Evolutionary conservation across 2,329 filamentous ascomycete species (phyloP).

Genomic region (Colletotrichum kahawae): DNA sequence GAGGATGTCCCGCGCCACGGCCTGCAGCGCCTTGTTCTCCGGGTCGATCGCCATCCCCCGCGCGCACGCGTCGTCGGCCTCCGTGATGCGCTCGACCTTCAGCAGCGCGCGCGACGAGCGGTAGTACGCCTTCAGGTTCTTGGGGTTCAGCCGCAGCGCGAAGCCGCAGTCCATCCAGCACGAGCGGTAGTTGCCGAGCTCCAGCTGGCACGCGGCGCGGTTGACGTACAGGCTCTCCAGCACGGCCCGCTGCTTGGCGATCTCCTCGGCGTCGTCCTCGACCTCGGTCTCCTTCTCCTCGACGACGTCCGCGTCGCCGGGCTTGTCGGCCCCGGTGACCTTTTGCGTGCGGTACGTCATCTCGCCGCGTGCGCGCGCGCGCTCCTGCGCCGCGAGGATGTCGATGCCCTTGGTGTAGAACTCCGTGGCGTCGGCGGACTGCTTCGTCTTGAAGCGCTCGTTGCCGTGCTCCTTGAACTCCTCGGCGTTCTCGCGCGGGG

Average conservation of each 20-base stretch:
- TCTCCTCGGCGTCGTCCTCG: slow-evolving; percentile 62
- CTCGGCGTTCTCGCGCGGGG: slow-evolving; percentile 78
- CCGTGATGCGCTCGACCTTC: slow-evolving; percentile 75
- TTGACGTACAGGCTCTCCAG: slow-evolving; percentile 85
- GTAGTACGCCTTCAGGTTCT: slow-evolving; percentile 90
- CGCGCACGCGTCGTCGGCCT: slow-evolving; percentile 81
- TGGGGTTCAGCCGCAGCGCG: slow-evolving; percentile 77
- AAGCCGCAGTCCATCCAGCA: slow-evolving; percentile 85
- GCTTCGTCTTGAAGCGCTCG: slow-evolving; percentile 76
- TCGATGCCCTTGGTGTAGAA: slow-evolving; percentile 89
- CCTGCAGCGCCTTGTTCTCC: slow-evolving; percentile 69
- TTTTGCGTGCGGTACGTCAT: slow-evolving; percentile 19
- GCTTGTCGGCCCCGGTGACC: slow-evolving; percentile 28
- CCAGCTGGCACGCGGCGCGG: slow-evolving; percentile 87
- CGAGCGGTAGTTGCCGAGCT: slow-evolving; percentile 85
- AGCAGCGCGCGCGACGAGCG: slow-evolving; percentile 81
- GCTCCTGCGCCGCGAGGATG: slow-evolving; percentile 70
- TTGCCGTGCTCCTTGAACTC: slow-evolving; percentile 95
- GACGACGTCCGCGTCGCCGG: slow-evolving; percentile 30
- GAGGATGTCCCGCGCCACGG: slow-evolving; percentile 67
- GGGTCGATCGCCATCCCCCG: slow-evolving; percentile 77
- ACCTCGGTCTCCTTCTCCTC: slow-evolving; percentile 47
- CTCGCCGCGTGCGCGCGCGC: slow-evolving; percentile 50
- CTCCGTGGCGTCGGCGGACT: slow-evolving; percentile 84
- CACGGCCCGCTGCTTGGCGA: slow-evolving; percentile 63